Conservation (phyloP, 352 stramenopile genomes). For the Phytophthora pini region DNA sequence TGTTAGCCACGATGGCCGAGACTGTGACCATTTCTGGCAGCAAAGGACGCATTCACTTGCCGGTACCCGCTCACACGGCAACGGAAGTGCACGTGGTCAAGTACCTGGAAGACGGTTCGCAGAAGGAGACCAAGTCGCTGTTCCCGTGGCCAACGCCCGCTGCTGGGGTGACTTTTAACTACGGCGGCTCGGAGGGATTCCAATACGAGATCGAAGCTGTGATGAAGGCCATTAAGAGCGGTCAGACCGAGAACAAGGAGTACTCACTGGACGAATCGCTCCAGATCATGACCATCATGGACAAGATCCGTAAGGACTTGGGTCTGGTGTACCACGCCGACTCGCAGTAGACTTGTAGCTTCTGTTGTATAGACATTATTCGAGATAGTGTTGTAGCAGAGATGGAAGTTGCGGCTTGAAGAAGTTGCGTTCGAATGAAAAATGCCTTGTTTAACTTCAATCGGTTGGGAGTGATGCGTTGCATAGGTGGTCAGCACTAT, state of each 20-base stretch:
- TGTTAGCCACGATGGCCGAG: constrained; percentile 66
- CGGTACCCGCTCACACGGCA: constrained; percentile 63
- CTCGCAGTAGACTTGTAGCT: constrained; percentile 8
- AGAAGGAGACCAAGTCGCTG: constrained; percentile 37
- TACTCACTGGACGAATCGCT: constrained; percentile 69
- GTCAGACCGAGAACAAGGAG: constrained; percentile 47
- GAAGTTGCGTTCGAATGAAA: neutral
- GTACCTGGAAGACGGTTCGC: constrained; percentile 36
- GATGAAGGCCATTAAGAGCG: constrained; percentile 57
- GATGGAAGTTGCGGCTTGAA: neutral
- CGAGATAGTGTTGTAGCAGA: neutral
- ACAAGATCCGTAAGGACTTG: constrained; percentile 67
- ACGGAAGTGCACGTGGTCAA: constrained; percentile 55
- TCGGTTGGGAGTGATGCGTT: neutral
- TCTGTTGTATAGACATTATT: neutral
- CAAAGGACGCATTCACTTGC: constrained; percentile 73
- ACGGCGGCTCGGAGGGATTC: constrained; percentile 49
- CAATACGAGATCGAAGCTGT: constrained; percentile 83
- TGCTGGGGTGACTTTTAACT: constrained; percentile 15
- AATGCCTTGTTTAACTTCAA: constrained; percentile 1
- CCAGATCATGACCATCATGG: constrained; percentile 64
- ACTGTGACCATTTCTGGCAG: constrained; percentile 76
- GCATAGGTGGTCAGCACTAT: neutral
- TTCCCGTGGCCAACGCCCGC: constrained; percentile 54
- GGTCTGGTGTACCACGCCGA: constrained; percentile 44